Evolutionary conservation across 176 grass and related monocot genomes (phyloP).

Genomic region (Juncus inflexus): DNA sequence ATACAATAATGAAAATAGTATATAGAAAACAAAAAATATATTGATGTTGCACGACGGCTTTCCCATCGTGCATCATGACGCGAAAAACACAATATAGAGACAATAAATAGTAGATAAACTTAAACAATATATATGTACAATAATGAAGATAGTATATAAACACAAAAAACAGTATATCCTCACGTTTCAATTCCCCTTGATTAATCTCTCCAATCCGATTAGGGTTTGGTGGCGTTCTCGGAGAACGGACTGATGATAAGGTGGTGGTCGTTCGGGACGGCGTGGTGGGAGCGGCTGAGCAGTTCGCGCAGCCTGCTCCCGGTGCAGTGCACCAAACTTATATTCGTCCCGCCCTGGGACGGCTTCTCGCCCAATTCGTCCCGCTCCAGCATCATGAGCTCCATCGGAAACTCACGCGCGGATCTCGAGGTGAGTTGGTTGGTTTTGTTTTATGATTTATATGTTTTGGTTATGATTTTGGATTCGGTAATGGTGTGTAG

Average conservation of each 20-base stretch:
- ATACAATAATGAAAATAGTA: too few relatives aligned
- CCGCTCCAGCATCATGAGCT: conserved; percentile 84
- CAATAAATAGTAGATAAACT: too few relatives aligned
- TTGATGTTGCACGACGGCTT: too few relatives aligned
- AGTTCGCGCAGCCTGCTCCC: conserved; percentile 63
- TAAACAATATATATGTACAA: too few relatives aligned
- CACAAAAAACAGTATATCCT: too few relatives aligned
- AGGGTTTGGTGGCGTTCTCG: conserved; percentile 93
- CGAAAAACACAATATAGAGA: too few relatives aligned
- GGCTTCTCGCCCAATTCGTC: conserved; percentile 88
- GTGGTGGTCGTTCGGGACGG: conserved; percentile 95
- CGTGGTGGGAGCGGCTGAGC: conserved; percentile 96
- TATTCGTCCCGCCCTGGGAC: conserved; percentile 97
- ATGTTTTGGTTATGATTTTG: too few relatives aligned
- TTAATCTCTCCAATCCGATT: neutral
- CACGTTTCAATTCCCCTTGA: too few relatives aligned
- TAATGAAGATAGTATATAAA: too few relatives aligned
- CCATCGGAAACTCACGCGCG: conserved; percentile 44
- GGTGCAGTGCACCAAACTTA: conserved; percentile 95
- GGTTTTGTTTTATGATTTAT: too few relatives aligned
- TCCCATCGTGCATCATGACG: too few relatives aligned
- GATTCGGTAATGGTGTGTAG: neutral
- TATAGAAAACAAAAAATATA: too few relatives aligned
- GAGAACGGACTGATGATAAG: conserved; percentile 99
- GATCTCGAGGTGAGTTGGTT: conserved; percentile 45